Conservation (phyloP, 768 basidiomycete genomes). For the Kwoniella bestiolae region DNA sequence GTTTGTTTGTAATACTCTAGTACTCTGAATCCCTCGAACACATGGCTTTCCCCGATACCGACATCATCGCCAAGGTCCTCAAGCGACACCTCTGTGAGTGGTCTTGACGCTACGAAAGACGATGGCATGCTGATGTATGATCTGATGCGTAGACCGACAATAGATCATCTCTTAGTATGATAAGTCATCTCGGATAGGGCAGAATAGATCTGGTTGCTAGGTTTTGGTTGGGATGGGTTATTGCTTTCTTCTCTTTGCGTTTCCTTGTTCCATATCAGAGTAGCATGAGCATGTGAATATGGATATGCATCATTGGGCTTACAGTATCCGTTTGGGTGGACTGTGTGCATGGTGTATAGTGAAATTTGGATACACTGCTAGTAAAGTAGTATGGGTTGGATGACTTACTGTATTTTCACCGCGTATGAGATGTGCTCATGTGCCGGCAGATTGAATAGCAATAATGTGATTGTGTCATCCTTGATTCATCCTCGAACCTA, state of each 20-base stretch:
- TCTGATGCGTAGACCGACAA: slow-evolving; percentile 35
- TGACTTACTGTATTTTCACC: too few relatives aligned
- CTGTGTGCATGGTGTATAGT: too few relatives aligned
- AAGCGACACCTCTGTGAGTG: slow-evolving; percentile 66
- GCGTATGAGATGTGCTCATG: background rate
- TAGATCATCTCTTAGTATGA: slow-evolving; percentile 18
- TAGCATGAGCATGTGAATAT: background rate
- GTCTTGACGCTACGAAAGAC: background rate
- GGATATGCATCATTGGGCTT: background rate
- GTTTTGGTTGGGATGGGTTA: background rate
- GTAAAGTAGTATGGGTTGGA: too few relatives aligned
- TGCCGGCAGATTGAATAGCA: background rate
- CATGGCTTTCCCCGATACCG: slow-evolving; percentile 91
- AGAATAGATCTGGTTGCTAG: background rate
- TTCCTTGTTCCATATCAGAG: background rate
- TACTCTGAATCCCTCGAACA: slow-evolving; percentile 88
- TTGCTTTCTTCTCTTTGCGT: background rate
- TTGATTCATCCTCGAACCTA: background rate
- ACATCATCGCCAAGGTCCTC: slow-evolving; percentile 88
- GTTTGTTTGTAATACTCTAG: slow-evolving; percentile 59
- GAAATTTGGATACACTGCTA: too few relatives aligned
- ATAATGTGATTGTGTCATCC: background rate
- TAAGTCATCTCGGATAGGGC: background rate
- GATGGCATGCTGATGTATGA: background rate
- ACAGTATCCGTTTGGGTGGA: too few relatives aligned